A percentile compares a stretch with the other conserved stretches of the same genome.
phyloP scores from a whole-genome alignment of 164 flowering plant species.

The Berberis thunbergii region DNA sequence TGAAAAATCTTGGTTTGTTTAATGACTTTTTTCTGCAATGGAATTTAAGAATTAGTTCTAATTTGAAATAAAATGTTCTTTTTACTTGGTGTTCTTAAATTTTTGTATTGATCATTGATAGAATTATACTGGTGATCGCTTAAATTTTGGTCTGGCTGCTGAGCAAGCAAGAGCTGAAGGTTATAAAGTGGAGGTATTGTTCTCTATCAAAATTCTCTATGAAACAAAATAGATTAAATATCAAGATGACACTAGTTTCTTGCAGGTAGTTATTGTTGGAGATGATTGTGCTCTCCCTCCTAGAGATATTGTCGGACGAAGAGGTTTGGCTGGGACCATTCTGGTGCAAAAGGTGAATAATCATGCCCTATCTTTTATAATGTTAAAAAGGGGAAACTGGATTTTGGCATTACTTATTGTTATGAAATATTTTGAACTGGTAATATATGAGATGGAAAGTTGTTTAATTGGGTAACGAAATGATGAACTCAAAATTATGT shows the following conservation, averaged over 20 bases:
- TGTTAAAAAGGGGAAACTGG: too few species aligned
- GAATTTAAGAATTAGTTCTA: too few species aligned
- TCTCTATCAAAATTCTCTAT: background rate
- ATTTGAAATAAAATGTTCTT: background rate
- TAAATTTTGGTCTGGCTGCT: slow-evolving; percentile 95
- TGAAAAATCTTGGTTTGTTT: too few species aligned
- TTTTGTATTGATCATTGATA: slow-evolving; percentile 21
- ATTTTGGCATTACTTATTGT: too few species aligned
- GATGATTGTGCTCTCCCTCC: slow-evolving; percentile 99
- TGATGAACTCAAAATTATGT: too few species aligned
- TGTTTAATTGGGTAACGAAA: too few species aligned
- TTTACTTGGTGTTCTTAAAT: slow-evolving; percentile 1
- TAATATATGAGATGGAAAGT: too few species aligned
- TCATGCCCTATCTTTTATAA: background rate
- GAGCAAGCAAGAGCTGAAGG: slow-evolving; percentile 98
- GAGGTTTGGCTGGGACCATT: slow-evolving; percentile 96
- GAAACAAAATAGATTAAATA: background rate
- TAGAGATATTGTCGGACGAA: slow-evolving; percentile 87
- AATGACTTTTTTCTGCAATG: too few species aligned
- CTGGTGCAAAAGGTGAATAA: slow-evolving; percentile 73
- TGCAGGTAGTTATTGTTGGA: slow-evolving; percentile 86
- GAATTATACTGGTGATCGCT: slow-evolving; percentile 97
- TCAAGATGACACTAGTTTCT: slow-evolving; percentile 2
- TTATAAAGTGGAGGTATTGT: slow-evolving; percentile 71
- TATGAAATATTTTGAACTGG: too few species aligned